Percentiles rank a stretch among this genome's conserved stretches.
Evolutionary conservation across 1,139 yeast genomes (phyloP).

Genomic region (Protomyces lactucae-debilis): DNA sequence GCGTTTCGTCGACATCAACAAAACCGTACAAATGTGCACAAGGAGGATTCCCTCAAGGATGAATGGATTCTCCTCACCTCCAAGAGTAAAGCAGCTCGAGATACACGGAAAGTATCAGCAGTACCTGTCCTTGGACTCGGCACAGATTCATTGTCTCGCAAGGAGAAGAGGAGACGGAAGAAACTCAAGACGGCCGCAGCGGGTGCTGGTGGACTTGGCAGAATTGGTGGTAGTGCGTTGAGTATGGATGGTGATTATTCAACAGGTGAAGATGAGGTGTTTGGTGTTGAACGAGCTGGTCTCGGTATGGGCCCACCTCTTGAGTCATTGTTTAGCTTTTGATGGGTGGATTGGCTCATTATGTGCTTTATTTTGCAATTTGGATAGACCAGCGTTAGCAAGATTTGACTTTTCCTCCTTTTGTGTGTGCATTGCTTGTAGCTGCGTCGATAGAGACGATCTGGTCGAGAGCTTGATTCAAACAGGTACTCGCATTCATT

Average conservation of each 20-base stretch:
- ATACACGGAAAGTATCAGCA: constrained; percentile 5
- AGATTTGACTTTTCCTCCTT: no score
- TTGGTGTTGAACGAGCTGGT: constrained; percentile 23
- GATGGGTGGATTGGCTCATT: not conserved
- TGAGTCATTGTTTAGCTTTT: constrained; percentile 12
- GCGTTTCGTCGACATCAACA: constrained; percentile 13
- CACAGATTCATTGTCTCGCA: constrained; percentile 15
- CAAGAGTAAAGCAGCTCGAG: constrained; percentile 1
- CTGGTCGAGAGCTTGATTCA: no score
- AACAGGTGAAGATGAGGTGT: constrained; percentile 9
- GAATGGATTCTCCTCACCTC: constrained; percentile 19
- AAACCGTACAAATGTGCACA: constrained; percentile 3
- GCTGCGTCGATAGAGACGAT: no score
- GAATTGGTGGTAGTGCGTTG: constrained; percentile 6
- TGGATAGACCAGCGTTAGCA: no score
- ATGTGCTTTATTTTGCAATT: no score
- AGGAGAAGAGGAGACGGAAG: constrained; percentile 14
- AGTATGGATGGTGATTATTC: constrained; percentile 13
- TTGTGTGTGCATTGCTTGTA: no score
- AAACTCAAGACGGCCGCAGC: constrained; percentile 19
- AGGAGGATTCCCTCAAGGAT: constrained; percentile 22
- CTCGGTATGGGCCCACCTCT: constrained; percentile 20
- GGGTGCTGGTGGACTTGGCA: not conserved
- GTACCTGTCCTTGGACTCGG: constrained; percentile 18
- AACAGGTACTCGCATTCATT: no score